phyloP scores from a whole-genome alignment of 345 rosid species.

The Triadica sebifera region DNA sequence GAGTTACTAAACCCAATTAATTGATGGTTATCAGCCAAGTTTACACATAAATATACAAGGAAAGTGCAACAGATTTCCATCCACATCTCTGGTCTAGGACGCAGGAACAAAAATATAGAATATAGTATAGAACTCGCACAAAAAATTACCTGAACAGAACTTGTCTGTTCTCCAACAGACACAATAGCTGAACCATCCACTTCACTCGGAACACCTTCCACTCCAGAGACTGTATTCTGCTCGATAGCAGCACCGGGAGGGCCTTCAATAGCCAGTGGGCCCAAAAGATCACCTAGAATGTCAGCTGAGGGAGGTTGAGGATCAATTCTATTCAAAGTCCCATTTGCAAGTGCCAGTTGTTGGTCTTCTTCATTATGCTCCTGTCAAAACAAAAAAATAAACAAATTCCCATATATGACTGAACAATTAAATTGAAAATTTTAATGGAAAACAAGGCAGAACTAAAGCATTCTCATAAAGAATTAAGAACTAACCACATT shows the following conservation, averaged over 20 bases:
- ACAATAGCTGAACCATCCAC: slow-evolving; percentile 76
- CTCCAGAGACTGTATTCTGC: slow-evolving; percentile 40
- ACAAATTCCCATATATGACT: slow-evolving; percentile 15
- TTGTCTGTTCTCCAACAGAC: slow-evolving; percentile 62
- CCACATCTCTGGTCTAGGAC: slow-evolving; percentile 4
- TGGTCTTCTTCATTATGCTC: slow-evolving; percentile 49
- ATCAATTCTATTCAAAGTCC: slow-evolving; percentile 49
- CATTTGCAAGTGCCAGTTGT: slow-evolving; percentile 52
- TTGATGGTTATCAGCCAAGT: not conserved
- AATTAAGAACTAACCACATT: slow-evolving; percentile 42
- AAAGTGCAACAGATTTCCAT: not conserved
- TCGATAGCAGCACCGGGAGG: slow-evolving; percentile 59
- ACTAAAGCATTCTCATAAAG: not conserved
- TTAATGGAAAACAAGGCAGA: not conserved
- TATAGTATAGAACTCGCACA: slow-evolving; percentile 7
- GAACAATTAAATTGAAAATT: not conserved
- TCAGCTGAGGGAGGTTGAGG: slow-evolving; percentile 62
- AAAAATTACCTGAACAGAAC: slow-evolving; percentile 62
- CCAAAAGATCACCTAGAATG: slow-evolving; percentile 77
- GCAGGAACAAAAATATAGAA: slow-evolving; percentile 5
- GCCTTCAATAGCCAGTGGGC: slow-evolving; percentile 85
- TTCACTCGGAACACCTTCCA: slow-evolving; percentile 46
- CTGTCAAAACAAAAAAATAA: slow-evolving; percentile 32
- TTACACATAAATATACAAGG: no score
- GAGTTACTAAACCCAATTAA: not conserved